Percentiles rank a stretch among this genome's conserved stretches.
Evolutionary conservation across 345 rosid species (phyloP).

Genomic region (Turritis glabra): DNA sequence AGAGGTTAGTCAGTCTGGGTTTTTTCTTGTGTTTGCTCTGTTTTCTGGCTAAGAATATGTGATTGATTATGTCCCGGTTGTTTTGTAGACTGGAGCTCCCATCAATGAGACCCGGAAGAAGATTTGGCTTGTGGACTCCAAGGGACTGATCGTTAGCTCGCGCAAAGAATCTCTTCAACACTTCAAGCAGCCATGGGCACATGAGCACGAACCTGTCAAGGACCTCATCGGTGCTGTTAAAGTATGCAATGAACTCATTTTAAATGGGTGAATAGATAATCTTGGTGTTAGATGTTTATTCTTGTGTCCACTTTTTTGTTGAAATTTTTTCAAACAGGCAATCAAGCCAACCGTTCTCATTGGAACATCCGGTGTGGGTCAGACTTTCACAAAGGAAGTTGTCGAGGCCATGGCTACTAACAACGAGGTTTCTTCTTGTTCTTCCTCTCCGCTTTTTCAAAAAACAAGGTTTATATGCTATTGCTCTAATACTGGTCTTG

Average conservation of each 20-base stretch:
- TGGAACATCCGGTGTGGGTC: constrained; percentile 95
- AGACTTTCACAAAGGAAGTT: constrained; percentile 87
- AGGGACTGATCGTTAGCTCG: constrained; percentile 86
- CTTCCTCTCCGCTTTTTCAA: constrained; percentile 6
- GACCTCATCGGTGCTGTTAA: constrained; percentile 71
- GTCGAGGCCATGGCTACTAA: constrained; percentile 85
- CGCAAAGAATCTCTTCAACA: constrained; percentile 89
- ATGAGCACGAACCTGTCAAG: constrained; percentile 74
- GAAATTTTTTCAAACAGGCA: constrained; percentile 49
- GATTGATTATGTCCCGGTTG: constrained; percentile 24
- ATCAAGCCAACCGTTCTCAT: constrained; percentile 90
- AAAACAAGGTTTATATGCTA: not conserved
- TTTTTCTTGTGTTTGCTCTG: not conserved
- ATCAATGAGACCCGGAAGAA: constrained; percentile 81
- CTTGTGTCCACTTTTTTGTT: constrained; percentile 5
- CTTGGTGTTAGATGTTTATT: not conserved
- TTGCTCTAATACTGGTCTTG: constrained; percentile 16
- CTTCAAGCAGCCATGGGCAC: constrained; percentile 96
- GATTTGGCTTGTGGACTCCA: constrained; percentile 98
- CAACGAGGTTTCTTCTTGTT: constrained; percentile 58
- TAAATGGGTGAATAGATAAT: not conserved
- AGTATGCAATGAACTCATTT: constrained; percentile 42
- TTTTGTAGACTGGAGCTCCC: constrained; percentile 59
- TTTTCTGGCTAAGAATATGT: constrained; percentile 13
- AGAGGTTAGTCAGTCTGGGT: constrained; percentile 40